These are phyloP conservation scores for Cytospora mali DNA, from an alignment of 2,329 filamentous ascomycete species.

Conservation along the genomic window DNA sequence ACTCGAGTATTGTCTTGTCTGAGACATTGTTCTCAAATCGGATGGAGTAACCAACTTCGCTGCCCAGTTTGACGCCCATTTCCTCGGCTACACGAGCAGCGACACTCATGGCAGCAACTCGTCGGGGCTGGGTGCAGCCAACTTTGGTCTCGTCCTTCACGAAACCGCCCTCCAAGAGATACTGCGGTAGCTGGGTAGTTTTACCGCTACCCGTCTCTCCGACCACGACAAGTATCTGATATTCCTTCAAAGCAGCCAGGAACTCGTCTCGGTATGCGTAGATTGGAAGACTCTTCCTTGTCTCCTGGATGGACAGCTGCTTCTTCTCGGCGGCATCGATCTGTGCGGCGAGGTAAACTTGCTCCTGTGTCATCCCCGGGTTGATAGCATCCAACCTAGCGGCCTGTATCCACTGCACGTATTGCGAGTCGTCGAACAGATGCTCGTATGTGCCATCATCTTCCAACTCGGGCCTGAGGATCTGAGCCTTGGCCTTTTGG, in stretches of 20 bases:
- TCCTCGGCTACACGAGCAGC: slow-evolving; percentile 96
- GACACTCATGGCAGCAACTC: slow-evolving; percentile 96
- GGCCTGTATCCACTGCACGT: slow-evolving; percentile 68
- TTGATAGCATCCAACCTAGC: slow-evolving; percentile 69
- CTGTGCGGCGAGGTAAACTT: slow-evolving; percentile 76
- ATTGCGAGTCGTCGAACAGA: slow-evolving; percentile 86
- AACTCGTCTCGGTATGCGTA: slow-evolving; percentile 86
- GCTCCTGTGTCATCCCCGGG: slow-evolving; percentile 76
- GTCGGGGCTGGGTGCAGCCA: slow-evolving; percentile 89
- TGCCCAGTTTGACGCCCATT: slow-evolving; percentile 84
- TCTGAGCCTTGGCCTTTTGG: slow-evolving; percentile 84
- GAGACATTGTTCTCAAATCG: slow-evolving; percentile 92
- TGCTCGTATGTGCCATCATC: slow-evolving; percentile 88
- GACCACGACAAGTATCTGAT: slow-evolving; percentile 88
- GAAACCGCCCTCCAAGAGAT: slow-evolving; percentile 87
- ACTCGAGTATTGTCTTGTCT: slow-evolving; percentile 90
- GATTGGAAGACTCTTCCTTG: slow-evolving; percentile 85
- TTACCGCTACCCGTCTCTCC: slow-evolving; percentile 96
- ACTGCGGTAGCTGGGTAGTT: slow-evolving; percentile 93
- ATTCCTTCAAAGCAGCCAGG: slow-evolving; percentile 79
- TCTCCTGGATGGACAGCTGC: slow-evolving; percentile 86
- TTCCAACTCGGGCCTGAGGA: slow-evolving; percentile 71
- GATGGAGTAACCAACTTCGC: slow-evolving; percentile 92
- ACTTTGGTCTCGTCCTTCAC: slow-evolving; percentile 84
- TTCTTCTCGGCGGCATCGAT: slow-evolving; percentile 88